Percentiles rank a stretch among this genome's conserved stretches.
Evolutionary conservation across 768 basidiomycete species (phyloP).

Genomic region (Lentinus brumalis): DNA sequence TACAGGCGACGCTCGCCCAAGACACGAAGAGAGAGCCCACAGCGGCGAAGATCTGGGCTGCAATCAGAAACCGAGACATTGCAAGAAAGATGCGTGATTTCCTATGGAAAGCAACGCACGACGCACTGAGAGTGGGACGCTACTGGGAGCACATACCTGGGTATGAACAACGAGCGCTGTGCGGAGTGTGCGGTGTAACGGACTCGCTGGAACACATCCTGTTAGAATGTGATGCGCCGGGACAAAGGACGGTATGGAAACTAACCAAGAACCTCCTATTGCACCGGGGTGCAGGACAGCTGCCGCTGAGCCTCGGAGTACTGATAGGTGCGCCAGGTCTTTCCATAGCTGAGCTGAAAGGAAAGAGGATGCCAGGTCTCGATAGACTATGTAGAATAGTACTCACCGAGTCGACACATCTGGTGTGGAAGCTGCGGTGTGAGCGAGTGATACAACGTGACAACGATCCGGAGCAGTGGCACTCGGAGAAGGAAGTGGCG

Average conservation of each 20-base stretch:
- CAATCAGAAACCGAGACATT: neutral
- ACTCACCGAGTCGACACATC: neutral
- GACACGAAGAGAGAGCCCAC: neutral
- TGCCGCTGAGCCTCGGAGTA: neutral
- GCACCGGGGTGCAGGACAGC: neutral
- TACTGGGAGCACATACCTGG: conserved; percentile 7
- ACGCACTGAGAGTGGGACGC: neutral
- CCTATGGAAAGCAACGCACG: conserved; percentile 5
- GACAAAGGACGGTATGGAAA: neutral
- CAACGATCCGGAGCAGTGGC: no score
- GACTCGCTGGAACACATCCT: conserved; percentile 11
- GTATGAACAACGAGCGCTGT: neutral
- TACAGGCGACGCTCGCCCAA: no score
- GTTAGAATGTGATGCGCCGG: neutral
- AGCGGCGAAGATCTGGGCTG: neutral
- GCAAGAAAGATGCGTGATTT: neutral
- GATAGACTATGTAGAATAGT: neutral
- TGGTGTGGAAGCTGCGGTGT: neutral
- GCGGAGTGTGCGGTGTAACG: neutral
- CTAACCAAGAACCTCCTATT: neutral
- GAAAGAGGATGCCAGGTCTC: neutral
- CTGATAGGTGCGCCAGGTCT: neutral
- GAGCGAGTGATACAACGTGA: neutral
- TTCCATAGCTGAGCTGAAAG: neutral
- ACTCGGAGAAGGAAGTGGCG: no score